A percentile compares a stretch with the other conserved stretches of the same genome.
Evolutionary conservation across 108 stramenopile genomes (phyloP).

Genomic region (Cylindrotheca fusiformis): DNA sequence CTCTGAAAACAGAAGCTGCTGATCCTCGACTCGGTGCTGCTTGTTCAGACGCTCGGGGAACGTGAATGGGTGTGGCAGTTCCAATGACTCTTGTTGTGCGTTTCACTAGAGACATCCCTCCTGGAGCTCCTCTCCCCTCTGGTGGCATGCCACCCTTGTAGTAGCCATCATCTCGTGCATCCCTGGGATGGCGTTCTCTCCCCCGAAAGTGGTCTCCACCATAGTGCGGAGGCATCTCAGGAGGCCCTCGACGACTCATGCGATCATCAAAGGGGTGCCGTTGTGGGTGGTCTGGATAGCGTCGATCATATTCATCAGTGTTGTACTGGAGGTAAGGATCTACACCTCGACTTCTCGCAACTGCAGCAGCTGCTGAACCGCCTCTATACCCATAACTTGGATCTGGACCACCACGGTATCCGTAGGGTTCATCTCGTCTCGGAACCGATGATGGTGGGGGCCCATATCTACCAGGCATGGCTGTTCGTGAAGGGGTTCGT

Average conservation of each 20-base stretch:
- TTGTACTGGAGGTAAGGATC: constrained; percentile 8
- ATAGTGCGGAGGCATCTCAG: constrained; percentile 8
- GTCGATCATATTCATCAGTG: constrained; percentile 6
- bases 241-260: not conserved
- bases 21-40: not conserved
- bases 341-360: constrained; percentile 4
- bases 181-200: constrained; percentile 10
- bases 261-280: not conserved
- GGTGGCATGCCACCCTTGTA: constrained; percentile 5
- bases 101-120: constrained; percentile 6
- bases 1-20: constrained; percentile 33
- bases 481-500: not conserved
- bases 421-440: constrained; percentile 9
- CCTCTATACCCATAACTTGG: constrained; percentile 12
- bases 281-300: not conserved
- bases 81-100: constrained; percentile 63
- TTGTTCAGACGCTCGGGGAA: constrained; percentile 41
- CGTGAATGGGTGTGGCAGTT: constrained; percentile 67
- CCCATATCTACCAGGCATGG: not conserved
- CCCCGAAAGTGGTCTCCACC: constrained; percentile 2
- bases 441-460: constrained; percentile 6
- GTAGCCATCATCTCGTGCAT: constrained; percentile 14
- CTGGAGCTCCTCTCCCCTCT: not conserved
- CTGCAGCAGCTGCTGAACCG: too few species aligned
- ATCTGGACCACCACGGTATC: constrained; percentile 9